A percentile compares a stretch with the other conserved stretches of the same genome.
These are phyloP conservation scores for Aureobasidium sp. DNA, from an alignment of 2,329 filamentous ascomycete species.

Conservation along the genomic window DNA sequence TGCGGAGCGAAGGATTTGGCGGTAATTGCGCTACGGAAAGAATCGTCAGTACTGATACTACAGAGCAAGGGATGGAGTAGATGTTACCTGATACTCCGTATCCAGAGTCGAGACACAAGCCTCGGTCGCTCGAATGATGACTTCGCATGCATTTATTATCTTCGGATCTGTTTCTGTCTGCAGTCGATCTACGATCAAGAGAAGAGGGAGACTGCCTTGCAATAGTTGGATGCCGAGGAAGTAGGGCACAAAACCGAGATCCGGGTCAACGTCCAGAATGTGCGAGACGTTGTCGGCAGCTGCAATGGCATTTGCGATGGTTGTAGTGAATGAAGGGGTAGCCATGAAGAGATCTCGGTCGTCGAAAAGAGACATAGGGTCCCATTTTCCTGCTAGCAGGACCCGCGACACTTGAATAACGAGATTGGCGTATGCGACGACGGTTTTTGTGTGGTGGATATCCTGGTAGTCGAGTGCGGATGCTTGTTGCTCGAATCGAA, in stretches of 20 bases:
- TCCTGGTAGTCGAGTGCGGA: slow-evolving; percentile 7
- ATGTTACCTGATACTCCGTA: slow-evolving; percentile 10
- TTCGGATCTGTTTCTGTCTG: slow-evolving; percentile 13
- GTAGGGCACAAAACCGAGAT: slow-evolving; percentile 12
- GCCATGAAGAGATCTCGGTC: slow-evolving; percentile 15
- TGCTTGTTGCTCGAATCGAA: slow-evolving; percentile 10
- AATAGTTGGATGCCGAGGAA: slow-evolving; percentile 11
- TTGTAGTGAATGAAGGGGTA: slow-evolving; percentile 12
- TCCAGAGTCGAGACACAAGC: slow-evolving; percentile 12
- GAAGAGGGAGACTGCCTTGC: slow-evolving; percentile 11
- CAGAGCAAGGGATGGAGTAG: neutral
- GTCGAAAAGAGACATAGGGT: slow-evolving; percentile 12
- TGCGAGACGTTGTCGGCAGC: slow-evolving; percentile 11
- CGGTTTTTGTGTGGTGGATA: slow-evolving; percentile 11
- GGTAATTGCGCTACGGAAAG: neutral
- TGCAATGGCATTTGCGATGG: slow-evolving; percentile 12
- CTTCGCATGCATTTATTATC: slow-evolving; percentile 12
- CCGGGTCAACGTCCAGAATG: slow-evolving; percentile 11
- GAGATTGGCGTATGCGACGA: slow-evolving; percentile 11
- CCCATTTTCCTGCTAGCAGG: slow-evolving; percentile 12
- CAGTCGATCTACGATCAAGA: slow-evolving; percentile 14
- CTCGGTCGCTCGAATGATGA: slow-evolving; percentile 14
- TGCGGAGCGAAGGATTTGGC: slow-evolving; percentile 10
- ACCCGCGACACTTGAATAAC: slow-evolving; percentile 12
- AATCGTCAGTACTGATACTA: neutral